Base-by-base conservation (phyloP, 805 yeast species). In the Myxozyma geophila region DNA sequence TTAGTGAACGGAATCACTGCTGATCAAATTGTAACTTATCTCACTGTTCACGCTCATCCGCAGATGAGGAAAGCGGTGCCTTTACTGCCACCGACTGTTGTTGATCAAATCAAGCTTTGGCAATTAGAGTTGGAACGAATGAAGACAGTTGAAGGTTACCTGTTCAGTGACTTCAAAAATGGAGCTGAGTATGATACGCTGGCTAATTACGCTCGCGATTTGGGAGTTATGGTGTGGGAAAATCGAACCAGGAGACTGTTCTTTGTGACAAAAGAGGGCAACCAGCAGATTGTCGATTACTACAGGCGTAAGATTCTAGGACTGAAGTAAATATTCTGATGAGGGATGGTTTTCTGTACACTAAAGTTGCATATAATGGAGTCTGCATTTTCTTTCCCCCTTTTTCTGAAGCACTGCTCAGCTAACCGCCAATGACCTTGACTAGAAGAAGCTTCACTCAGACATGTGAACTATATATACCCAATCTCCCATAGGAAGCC, bases 61-160 rank as follows among this genome's bases (percentile, higher is more conserved):
- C 96, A 92, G 74, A 89, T 93, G 95, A 78, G 85, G 60, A 81
- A 87, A 76, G 81, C 7, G 82, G 85, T 68, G 74, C 82, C 67
- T 71, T 86, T 63, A 87, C 87, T 95, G 12, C 98, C 98, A 2
- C 97, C 98, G 0, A 95, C 97, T 0, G 96, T 95, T n/a, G 89
- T 90, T 0, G 99, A 95, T 76, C 99, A 95, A 75, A 90, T 95
- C 70, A 87, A 87, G 73, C 80, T 95, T 58, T 95, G 99, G 99
- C 98, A 95, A 78, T 80, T 95, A 64, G 99, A 95, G 74, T 77
- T 92, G 78, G 98, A 95, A 75, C 84, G 99, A 76, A 90, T 95
- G 68, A 87, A 89, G 70, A 84, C 95, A 0, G 89, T 85, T 56
- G 90, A 87, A 36, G 99, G 99, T 0, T 92, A 87, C 63, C 76